Evolutionary conservation across 768 basidiomycete species (phyloP).

Genomic region (Pisolithus microcarpus): DNA sequence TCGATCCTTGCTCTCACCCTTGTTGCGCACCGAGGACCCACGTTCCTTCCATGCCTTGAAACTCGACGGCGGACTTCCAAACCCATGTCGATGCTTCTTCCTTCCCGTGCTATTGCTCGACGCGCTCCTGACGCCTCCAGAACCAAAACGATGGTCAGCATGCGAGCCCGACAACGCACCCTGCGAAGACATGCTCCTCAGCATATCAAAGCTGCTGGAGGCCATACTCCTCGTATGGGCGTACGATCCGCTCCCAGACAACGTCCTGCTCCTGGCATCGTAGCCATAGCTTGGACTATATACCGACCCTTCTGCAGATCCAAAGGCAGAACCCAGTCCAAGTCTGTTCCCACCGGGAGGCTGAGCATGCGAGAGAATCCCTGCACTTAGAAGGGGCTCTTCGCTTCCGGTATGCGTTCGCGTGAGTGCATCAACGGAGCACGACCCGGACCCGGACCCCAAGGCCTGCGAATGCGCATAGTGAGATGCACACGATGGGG

Average conservation of each 20-base stretch:
- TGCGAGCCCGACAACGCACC: conserved; percentile 20
- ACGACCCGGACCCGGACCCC: conserved; percentile 20
- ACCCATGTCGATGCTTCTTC: conserved; percentile 9
- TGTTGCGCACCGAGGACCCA: conserved; percentile 15
- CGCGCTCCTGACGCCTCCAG: conserved; percentile 10
- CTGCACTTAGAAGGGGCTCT: conserved; percentile 19
- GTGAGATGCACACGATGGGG: conserved; percentile 22
- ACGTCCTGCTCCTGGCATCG: conserved; percentile 4
- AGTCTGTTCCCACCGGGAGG: conserved; percentile 5
- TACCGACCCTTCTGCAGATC: conserved; percentile 18
- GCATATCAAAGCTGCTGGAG: conserved; percentile 19
- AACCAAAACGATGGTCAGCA: conserved; percentile 13
- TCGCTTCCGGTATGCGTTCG: conserved; percentile 26
- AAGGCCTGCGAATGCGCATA: conserved; percentile 23
- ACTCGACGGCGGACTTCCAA: conserved; percentile 23
- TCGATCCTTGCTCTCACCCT: conserved; percentile 12
- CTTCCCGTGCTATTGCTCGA: conserved; percentile 16
- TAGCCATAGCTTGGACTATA: conserved; percentile 8
- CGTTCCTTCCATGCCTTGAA: conserved; percentile 21
- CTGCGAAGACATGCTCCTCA: conserved; percentile 27
- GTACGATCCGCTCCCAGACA: conserved; percentile 19
- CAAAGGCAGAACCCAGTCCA: conserved; percentile 25
- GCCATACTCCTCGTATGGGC: conserved; percentile 20
- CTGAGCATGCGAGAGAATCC: conserved; percentile 9
- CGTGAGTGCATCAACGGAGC: conserved; percentile 22